Percentiles rank a stretch among this genome's conserved stretches.
Conservation (phyloP, 2,329 filamentous ascomycete species). For the Aspergillus udagawae region DNA sequence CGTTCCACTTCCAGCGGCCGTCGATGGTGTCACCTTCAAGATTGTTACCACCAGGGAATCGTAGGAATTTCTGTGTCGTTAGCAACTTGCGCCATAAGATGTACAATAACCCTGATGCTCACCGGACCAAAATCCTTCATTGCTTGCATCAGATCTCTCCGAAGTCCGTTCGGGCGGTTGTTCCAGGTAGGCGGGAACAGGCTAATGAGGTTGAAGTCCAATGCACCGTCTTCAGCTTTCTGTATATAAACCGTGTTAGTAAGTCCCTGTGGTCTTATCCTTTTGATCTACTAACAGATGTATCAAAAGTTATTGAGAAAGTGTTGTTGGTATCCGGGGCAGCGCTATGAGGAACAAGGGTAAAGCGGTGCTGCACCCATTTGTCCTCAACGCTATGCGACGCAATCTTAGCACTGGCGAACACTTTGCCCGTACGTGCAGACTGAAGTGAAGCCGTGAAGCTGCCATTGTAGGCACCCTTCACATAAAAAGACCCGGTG, state of each 20-base stretch:
- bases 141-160: conserved; percentile 48
- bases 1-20: conserved; percentile 49
- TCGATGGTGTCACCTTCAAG: conserved; percentile 39
- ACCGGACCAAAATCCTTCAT: conserved; percentile 22
- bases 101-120: conserved; percentile 6
- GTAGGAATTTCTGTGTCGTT: conserved; percentile 45
- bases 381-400: conserved; percentile 37
- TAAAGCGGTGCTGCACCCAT: conserved; percentile 42
- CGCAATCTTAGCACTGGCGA: conserved; percentile 25
- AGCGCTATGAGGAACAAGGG: conserved; percentile 13
- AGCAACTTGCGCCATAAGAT: background rate
- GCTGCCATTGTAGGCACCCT: conserved; percentile 31
- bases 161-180: conserved; percentile 48
- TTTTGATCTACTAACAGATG: conserved; percentile 21
- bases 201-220: conserved; percentile 52
- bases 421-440: conserved; percentile 35
- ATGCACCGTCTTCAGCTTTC: conserved; percentile 35
- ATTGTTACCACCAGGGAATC: conserved; percentile 53
- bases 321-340: conserved; percentile 46
- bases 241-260: conserved; percentile 3
- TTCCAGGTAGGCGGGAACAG: conserved; percentile 55
- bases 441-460: conserved; percentile 37
- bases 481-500: conserved; percentile 49
- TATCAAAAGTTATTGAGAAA: conserved; percentile 49
- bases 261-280: background rate